Conservation (phyloP, 2,329 filamentous ascomycete genomes). For the Immersiporthe knoxdaviesiana region DNA sequence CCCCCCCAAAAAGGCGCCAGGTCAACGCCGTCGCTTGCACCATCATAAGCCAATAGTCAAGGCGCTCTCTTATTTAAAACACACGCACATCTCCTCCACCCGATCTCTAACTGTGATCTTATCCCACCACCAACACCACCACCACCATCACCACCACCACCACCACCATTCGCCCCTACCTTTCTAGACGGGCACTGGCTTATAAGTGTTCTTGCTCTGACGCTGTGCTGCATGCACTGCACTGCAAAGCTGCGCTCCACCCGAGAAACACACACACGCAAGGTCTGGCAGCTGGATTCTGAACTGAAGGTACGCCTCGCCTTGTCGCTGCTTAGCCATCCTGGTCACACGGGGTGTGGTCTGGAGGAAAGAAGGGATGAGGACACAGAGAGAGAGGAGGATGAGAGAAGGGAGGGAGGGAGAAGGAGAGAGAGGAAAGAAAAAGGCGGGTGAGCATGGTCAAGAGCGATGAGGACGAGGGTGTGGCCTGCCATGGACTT, state of each 20-base stretch:
- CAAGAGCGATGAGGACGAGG: neutral
- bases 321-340: slow-evolving; percentile 17
- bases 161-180: neutral
- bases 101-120: neutral
- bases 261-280: slow-evolving; percentile 9
- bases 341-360: neutral
- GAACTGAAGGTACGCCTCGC: slow-evolving; percentile 29
- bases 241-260: neutral
- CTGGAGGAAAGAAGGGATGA: neutral
- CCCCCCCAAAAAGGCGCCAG: neutral
- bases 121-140: neutral
- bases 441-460: neutral
- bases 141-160: too few relatives aligned
- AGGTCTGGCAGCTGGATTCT: slow-evolving; percentile 29
- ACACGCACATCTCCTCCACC: slow-evolving; percentile 8
- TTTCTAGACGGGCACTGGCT: neutral
- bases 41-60: neutral
- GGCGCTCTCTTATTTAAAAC: neutral
- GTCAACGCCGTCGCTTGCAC: neutral
- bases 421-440: neutral
- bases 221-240: neutral
- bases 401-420: neutral
- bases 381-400: neutral
- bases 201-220: neutral
- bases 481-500: neutral